These are phyloP conservation scores for Backusella tarrabulga DNA, from an alignment of 192 early-diverging fungal species.

Conservation along the genomic window DNA sequence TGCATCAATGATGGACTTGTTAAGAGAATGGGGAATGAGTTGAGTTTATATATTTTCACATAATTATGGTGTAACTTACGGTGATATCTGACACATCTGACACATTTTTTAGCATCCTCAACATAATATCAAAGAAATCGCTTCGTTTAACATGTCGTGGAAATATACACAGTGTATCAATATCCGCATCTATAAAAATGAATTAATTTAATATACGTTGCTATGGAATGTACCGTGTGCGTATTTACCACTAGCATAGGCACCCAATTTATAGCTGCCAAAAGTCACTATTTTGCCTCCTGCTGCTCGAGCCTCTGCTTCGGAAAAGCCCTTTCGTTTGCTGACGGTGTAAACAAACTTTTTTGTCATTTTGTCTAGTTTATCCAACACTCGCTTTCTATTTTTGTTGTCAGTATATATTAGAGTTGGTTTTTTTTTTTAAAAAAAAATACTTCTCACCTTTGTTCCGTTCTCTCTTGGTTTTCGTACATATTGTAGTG, in stretches of 20 bases:
- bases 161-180: conserved; percentile 71
- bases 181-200: conserved; percentile 49
- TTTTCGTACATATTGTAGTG: conserved; percentile 56
- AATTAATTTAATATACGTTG: neutral
- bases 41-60: neutral
- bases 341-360: conserved; percentile 44
- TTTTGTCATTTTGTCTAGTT: conserved; percentile 50
- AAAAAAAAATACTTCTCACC: conserved; percentile 4
- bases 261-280: conserved; percentile 70
- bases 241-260: conserved; percentile 49
- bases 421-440: too few relatives aligned
- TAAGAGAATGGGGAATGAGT: neutral
- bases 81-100: conserved; percentile 57
- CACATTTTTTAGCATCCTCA: conserved; percentile 38
- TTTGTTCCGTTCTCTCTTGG: conserved; percentile 52
- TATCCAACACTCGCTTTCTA: conserved; percentile 35
- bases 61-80: conserved; percentile 21
- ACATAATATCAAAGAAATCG: conserved; percentile 64
- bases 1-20: conserved; percentile 53
- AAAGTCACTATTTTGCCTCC: conserved; percentile 69
- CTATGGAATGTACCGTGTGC: neutral
- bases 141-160: conserved; percentile 59
- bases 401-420: conserved; percentile 32
- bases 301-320: conserved; percentile 45
- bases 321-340: conserved; percentile 42